Evolutionary conservation across 2,329 filamentous ascomycete genomes (phyloP).

Genomic region (Malbranchea zuffiana): DNA sequence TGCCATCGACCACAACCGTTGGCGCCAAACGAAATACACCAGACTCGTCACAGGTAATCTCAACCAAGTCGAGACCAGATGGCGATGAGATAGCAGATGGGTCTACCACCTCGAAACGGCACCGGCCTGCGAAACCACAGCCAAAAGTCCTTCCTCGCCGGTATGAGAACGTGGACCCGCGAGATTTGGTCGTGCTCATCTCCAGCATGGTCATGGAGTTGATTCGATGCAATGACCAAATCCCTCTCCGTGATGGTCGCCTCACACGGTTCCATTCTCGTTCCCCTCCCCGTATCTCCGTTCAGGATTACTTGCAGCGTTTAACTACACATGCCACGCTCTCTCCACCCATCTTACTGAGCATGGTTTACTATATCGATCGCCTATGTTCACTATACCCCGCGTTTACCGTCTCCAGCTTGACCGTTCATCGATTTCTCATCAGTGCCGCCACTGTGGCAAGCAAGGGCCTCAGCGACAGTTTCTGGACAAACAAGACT

Average conservation of each 20-base stretch:
- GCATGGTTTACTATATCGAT: conserved; percentile 99
- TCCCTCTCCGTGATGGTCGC: conserved; percentile 73
- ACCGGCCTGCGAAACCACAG: conserved; percentile 35
- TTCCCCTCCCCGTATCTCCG: conserved; percentile 80
- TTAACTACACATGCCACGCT: conserved; percentile 89
- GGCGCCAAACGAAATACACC: conserved; percentile 17
- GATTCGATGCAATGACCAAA: conserved; percentile 80
- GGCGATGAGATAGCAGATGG: conserved; percentile 15
- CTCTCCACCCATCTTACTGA: conserved; percentile 83
- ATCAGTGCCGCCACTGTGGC: conserved; percentile 94
- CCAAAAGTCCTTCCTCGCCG: conserved; percentile 49
- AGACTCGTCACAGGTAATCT: conserved; percentile 10
- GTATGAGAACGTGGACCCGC: conserved; percentile 72
- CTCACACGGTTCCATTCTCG: conserved; percentile 92
- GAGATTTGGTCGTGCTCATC: conserved; percentile 82
- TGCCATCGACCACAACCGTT: conserved; percentile 13
- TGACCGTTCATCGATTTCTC: conserved; percentile 93
- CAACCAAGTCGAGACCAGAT: conserved; percentile 24
- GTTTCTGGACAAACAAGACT: conserved; percentile 96
- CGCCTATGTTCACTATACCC: conserved; percentile 83
- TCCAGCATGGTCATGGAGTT: conserved; percentile 92
- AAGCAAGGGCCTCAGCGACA: conserved; percentile 89
- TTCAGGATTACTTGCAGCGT: conserved; percentile 84
- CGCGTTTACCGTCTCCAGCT: conserved; percentile 88
- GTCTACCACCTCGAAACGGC: conserved; percentile 36